Conservation (phyloP, 805 yeast genomes). For the Myxozyma mucilagina region DNA sequence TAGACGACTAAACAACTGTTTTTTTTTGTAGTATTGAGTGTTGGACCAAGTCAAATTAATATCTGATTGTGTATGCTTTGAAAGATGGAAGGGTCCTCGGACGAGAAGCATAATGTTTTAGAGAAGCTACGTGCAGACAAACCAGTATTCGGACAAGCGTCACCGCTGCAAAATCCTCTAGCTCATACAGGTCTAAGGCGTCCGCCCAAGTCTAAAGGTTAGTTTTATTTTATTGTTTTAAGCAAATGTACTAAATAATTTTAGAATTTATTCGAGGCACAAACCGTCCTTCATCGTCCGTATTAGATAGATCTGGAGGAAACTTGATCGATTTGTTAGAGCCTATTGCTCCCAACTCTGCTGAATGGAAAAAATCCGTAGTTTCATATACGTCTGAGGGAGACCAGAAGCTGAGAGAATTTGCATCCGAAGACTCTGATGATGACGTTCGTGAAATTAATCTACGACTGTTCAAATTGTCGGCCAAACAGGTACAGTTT, state of each 20-base stretch:
- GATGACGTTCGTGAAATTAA: slow-evolving; percentile 4
- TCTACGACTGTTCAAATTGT: neutral
- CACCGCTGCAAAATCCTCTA: slow-evolving; percentile 23
- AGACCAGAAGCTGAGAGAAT: neutral
- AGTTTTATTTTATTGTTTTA: neutral
- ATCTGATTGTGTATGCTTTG: neutral
- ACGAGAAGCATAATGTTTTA: neutral
- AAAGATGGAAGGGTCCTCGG: neutral
- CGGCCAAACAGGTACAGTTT: neutral
- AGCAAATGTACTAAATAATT: neutral
- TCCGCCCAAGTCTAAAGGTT: slow-evolving; percentile 12
- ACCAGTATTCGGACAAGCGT: slow-evolving; percentile 20
- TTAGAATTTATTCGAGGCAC: slow-evolving; percentile 10
- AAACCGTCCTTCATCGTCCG: slow-evolving; percentile 1
- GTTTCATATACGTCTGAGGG: neutral
- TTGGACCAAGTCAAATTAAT: neutral
- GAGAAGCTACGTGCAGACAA: neutral
- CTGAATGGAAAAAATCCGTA: slow-evolving; percentile 7
- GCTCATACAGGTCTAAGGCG: slow-evolving; percentile 4
- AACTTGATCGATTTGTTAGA: slow-evolving; percentile 9
- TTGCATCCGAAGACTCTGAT: neutral
- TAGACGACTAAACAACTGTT: too few species aligned
- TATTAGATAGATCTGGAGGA: neutral
- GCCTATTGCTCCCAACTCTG: slow-evolving; percentile 26
- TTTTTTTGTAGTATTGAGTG: neutral